These are phyloP conservation scores for Chalciporus sp. DNA, from an alignment of 1,284 basidiomycete species.

Conservation along the genomic window DNA sequence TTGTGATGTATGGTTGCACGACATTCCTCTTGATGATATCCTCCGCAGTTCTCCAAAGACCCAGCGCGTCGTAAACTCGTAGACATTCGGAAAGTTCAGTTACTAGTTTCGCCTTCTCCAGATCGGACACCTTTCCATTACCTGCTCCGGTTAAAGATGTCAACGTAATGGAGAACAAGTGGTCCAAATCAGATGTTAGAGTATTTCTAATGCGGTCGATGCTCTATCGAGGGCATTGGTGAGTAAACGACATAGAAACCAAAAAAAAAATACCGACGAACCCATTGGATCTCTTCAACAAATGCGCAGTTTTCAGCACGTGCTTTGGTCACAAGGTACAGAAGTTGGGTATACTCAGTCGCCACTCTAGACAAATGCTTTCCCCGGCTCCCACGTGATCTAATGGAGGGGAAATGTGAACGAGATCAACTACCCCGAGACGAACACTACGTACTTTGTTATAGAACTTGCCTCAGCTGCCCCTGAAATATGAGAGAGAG, in stretches of 20 bases:
- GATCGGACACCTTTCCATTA: slow-evolving; percentile 50
- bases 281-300: slow-evolving; percentile 83
- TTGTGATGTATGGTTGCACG: slow-evolving; percentile 74
- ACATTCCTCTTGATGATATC: slow-evolving; percentile 76
- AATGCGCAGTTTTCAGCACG: slow-evolving; percentile 73
- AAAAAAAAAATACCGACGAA: slow-evolving; percentile 48
- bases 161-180: slow-evolving; percentile 67
- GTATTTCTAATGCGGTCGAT: slow-evolving; percentile 81
- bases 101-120: slow-evolving; percentile 64
- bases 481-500: slow-evolving; percentile 29
- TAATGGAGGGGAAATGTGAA: slow-evolving; percentile 27
- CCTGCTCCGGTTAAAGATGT: slow-evolving; percentile 49
- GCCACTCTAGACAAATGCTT: slow-evolving; percentile 88
- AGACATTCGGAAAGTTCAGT: slow-evolving; percentile 78
- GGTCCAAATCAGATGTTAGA: slow-evolving; percentile 81
- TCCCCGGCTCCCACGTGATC: slow-evolving; percentile 64
- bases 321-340: slow-evolving; percentile 88
- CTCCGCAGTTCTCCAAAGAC: slow-evolving; percentile 84
- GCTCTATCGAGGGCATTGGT: slow-evolving; percentile 50
- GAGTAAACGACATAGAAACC: slow-evolving; percentile 11
- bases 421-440: neutral
- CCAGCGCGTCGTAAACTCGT: slow-evolving; percentile 79
- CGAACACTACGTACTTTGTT: slow-evolving; percentile 24
- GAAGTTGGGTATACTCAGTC: slow-evolving; percentile 88
- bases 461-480: slow-evolving; percentile 18